Evolutionary conservation across 257 asterid genomes (phyloP).

Genomic region (Solanum sejunctum): DNA sequence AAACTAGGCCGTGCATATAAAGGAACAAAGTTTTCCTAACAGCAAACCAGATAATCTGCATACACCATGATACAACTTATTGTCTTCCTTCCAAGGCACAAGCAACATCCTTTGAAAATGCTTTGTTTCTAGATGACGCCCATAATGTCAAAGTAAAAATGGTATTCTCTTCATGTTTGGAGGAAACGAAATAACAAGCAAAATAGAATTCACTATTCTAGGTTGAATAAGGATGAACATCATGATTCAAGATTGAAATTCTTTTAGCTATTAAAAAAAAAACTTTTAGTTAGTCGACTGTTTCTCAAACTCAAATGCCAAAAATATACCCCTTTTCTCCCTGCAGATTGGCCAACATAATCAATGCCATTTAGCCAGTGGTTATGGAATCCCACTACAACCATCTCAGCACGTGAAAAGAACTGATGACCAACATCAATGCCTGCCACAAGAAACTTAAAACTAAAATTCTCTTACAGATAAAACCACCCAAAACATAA

Average conservation of each 20-base stretch:
- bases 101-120: not conserved
- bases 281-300: not conserved
- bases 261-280: not conserved
- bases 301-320: not conserved
- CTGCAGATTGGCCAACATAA: slow-evolving; percentile 34
- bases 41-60: not conserved
- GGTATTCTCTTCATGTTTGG: not conserved
- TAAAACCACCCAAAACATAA: not conserved
- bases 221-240: not conserved
- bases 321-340: slow-evolving; percentile 28
- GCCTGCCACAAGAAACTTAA: slow-evolving; percentile 35
- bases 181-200: not conserved
- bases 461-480: not conserved
- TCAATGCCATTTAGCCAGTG: slow-evolving; percentile 91
- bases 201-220: not conserved
- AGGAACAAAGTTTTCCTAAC: not conserved
- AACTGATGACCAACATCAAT: slow-evolving; percentile 87
- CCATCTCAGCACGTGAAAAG: slow-evolving; percentile 88
- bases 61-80: not conserved
- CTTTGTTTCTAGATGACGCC: not conserved
- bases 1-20: not conserved
- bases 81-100: not conserved
- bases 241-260: not conserved
- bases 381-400: slow-evolving; percentile 65
- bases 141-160: not conserved